These are phyloP conservation scores for Exophiala sp. DNA, from an alignment of 2,329 filamentous ascomycete species.

Conservation along the genomic window DNA sequence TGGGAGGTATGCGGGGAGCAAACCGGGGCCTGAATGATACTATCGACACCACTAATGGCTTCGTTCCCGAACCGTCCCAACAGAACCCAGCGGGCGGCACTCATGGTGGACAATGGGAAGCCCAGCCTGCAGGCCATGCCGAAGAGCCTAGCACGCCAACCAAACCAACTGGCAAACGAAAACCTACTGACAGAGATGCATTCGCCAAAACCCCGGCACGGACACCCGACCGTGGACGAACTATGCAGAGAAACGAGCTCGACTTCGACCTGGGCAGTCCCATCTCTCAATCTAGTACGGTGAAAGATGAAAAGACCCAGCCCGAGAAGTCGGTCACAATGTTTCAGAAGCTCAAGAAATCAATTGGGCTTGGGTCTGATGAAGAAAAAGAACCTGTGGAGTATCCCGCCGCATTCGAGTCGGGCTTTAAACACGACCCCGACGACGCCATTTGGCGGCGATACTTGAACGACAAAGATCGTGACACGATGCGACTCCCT, in stretches of 20 bases:
- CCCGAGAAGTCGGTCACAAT: constrained; percentile 13
- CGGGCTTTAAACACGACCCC: constrained; percentile 56
- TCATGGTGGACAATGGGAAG: too few relatives aligned
- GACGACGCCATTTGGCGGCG: constrained; percentile 71
- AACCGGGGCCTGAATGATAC: constrained; percentile 36
- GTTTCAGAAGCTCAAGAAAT: constrained; percentile 22
- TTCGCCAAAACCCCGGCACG: neutral
- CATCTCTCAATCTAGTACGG: constrained; percentile 25
- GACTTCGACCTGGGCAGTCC: constrained; percentile 8
- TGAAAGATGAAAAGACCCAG: constrained; percentile 16
- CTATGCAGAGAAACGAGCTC: constrained; percentile 3
- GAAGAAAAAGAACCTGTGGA: constrained; percentile 29
- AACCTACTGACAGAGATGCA: constrained; percentile 12
- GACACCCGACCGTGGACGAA: neutral
- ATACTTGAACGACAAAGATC: constrained; percentile 73
- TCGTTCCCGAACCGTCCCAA: constrained; percentile 24
- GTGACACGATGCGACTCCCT: constrained; percentile 76
- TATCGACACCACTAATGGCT: constrained; percentile 35
- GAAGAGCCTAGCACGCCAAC: neutral
- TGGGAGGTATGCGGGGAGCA: constrained; percentile 40
- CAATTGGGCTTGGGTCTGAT: constrained; percentile 23
- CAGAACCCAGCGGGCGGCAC: constrained; percentile 1
- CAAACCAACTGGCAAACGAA: constrained; percentile 7
- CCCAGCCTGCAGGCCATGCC: neutral
- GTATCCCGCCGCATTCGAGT: constrained; percentile 60